Conservation (phyloP, 2,329 filamentous ascomycete genomes). For the Berkeleyomyces rouxiae region DNA sequence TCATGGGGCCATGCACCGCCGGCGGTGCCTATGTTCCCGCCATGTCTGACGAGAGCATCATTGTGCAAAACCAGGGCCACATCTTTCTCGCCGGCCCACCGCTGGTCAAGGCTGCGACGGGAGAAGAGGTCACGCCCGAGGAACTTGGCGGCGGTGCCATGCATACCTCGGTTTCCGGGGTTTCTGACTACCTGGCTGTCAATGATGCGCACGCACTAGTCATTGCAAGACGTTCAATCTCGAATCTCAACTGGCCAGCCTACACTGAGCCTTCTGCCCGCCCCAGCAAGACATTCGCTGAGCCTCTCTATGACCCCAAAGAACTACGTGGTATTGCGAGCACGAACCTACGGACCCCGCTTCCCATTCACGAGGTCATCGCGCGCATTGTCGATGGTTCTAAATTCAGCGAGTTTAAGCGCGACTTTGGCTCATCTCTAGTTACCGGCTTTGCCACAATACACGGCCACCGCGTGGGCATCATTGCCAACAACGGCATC, state of each 20-base stretch:
- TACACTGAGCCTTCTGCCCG: not conserved
- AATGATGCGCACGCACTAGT: conserved; percentile 85
- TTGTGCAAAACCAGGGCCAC: conserved; percentile 87
- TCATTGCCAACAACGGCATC: conserved; percentile 92
- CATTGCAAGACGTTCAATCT: conserved; percentile 65
- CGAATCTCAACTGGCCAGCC: conserved; percentile 74
- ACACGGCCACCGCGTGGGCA: conserved; percentile 78
- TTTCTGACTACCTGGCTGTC: conserved; percentile 88
- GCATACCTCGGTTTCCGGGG: conserved; percentile 79
- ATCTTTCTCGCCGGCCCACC: conserved; percentile 93
- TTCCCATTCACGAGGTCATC: conserved; percentile 80
- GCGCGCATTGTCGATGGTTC: conserved; percentile 83
- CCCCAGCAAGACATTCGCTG: conserved; percentile 33
- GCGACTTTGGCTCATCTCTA: conserved; percentile 71
- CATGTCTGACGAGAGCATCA: conserved; percentile 96
- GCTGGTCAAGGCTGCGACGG: conserved; percentile 88
- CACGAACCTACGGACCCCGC: conserved; percentile 71
- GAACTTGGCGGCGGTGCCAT: conserved; percentile 80
- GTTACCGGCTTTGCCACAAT: conserved; percentile 85
- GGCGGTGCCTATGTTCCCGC: conserved; percentile 91
- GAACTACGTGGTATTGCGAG: conserved; percentile 82
- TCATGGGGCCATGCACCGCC: conserved; percentile 95
- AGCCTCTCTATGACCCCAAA: conserved; percentile 62
- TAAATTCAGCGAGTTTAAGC: conserved; percentile 88
- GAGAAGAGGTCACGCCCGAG: conserved; percentile 79